Percentiles rank a stretch among this genome's conserved stretches.
These are phyloP conservation scores for Pythium chondricola DNA, from an alignment of 352 stramenopile species.

Conservation along the genomic window DNA sequence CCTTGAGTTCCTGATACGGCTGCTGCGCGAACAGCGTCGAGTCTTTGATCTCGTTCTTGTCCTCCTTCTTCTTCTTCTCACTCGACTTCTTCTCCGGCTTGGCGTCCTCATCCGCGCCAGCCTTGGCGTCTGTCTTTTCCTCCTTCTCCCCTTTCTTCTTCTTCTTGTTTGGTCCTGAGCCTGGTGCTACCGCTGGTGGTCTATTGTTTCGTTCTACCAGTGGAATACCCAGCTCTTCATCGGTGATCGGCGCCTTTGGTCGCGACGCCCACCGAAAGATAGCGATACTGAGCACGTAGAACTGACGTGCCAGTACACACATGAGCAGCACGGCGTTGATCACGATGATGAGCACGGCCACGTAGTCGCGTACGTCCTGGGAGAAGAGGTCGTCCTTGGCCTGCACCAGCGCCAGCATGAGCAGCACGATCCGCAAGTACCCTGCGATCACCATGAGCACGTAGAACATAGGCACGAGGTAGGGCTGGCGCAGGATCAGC, in stretches of 20 bases:
- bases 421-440: conserved; percentile 35
- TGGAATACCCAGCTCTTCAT: conserved; percentile 18
- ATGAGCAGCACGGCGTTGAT: conserved; percentile 38
- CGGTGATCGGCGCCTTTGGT: background rate
- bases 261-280: conserved; percentile 18
- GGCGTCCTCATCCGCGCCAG: background rate
- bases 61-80: conserved; percentile 1
- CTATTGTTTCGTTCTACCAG: conserved; percentile 5
- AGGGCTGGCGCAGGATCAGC: conserved; percentile 35
- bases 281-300: conserved; percentile 22
- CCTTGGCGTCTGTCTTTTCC: background rate
- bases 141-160: background rate
- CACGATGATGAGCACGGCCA: conserved; percentile 32
- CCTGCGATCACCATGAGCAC: conserved; percentile 25
- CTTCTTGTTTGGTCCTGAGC: background rate
- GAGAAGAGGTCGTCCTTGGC: conserved; percentile 25
- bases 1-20: conserved; percentile 14
- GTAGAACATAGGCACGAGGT: conserved; percentile 36
- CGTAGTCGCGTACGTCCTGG: conserved; percentile 36
- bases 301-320: conserved; percentile 31
- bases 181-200: no score
- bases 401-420: conserved; percentile 38
- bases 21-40: conserved; percentile 14
- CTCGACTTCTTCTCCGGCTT: background rate
- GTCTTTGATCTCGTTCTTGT: conserved; percentile 5